Base-by-base conservation (phyloP, 192 early-diverging fungal species). In the Chytriomyces confervae region DNA sequence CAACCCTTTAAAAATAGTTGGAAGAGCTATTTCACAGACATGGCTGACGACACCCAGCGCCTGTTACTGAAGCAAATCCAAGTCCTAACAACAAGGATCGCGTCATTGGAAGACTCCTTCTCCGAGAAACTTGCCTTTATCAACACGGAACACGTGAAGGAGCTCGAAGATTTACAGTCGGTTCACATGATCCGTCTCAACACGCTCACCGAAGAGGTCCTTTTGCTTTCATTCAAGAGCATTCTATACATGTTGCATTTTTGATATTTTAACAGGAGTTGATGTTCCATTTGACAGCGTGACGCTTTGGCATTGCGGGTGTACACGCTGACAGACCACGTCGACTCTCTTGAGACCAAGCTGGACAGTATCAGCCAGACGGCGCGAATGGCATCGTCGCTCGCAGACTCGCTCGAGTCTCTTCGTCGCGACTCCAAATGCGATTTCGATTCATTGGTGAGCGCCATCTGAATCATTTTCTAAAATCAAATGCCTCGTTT, bases 151-250 rank as follows among this genome's bases (percentile, higher is more conserved):
- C 72, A 74, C 53, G 62, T 74, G 36, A 61, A 61, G 44, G 72
- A 74, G 72, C 72, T 74, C 5, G 72, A 74, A 45, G 61, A 61
- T 62, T 29, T 74, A n/a, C 72, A 74, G 29, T 7, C 24, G 10
- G 72, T 74, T 9, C 72, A 74, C 46, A 74, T 74, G 36, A 74
- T 74, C 47, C 72, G 72, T 27, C 61, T 74, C 8, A 8, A 74
- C 36, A n/a, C 27, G 7, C 23, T 74, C 13, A 36, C 44, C 18
- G 44, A 74, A 16, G 70, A 72, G 51, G 70, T 72, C 10, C 7
- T 47, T 18, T 69, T 48, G 13, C 23, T 27, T 61, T 18, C 57
- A 23, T 61, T 61, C 23, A 1, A 61, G 23, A 18, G 16, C 23
- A n/a, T 61, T 61, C 5, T 61, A n/a, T 61, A 61, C 23, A 61